A percentile compares a stretch with the other conserved stretches of the same genome.
Evolutionary conservation across 495 filamentous ascomycete genomes (phyloP).

Genomic region (Penicillium riverlandense): DNA sequence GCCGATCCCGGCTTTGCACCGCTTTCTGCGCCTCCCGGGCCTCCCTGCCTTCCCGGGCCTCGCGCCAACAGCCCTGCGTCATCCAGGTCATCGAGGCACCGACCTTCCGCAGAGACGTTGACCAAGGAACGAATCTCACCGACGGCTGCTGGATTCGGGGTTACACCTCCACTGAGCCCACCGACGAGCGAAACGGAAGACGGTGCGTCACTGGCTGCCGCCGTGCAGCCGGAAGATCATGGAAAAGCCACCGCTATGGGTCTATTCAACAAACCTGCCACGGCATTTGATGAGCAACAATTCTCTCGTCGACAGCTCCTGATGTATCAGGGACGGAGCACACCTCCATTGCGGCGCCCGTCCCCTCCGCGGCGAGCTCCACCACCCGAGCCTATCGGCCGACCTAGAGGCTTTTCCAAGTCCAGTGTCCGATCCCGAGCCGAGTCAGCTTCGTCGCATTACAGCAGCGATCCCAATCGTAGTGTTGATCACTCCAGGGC

Average conservation of each 20-base stretch:
- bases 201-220: constrained; percentile 37
- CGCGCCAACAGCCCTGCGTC: constrained; percentile 47
- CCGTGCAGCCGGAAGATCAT: constrained; percentile 67
- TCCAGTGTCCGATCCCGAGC: constrained; percentile 38
- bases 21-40: constrained; percentile 2
- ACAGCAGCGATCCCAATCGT: constrained; percentile 29
- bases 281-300: constrained; percentile 74
- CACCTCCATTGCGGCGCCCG: constrained; percentile 26
- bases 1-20: constrained; percentile 17
- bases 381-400: constrained; percentile 22
- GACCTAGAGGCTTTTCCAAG: constrained; percentile 33
- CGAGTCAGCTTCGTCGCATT: constrained; percentile 40
- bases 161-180: constrained; percentile 63
- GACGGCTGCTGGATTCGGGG: constrained; percentile 24
- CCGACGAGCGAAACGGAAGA: constrained; percentile 65
- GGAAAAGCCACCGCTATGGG: constrained; percentile 84
- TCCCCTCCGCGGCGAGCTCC: constrained; percentile 25
- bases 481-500: constrained; percentile 18
- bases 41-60: constrained; percentile 27
- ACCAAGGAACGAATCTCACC: constrained; percentile 20
- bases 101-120: constrained; percentile 11
- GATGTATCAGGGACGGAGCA: constrained; percentile 61
- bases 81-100: constrained; percentile 29
- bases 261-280: constrained; percentile 70
- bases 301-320: constrained; percentile 76